These are phyloP conservation scores for Usnea hakonensis DNA, from an alignment of 495 filamentous ascomycete species.

Conservation along the genomic window DNA sequence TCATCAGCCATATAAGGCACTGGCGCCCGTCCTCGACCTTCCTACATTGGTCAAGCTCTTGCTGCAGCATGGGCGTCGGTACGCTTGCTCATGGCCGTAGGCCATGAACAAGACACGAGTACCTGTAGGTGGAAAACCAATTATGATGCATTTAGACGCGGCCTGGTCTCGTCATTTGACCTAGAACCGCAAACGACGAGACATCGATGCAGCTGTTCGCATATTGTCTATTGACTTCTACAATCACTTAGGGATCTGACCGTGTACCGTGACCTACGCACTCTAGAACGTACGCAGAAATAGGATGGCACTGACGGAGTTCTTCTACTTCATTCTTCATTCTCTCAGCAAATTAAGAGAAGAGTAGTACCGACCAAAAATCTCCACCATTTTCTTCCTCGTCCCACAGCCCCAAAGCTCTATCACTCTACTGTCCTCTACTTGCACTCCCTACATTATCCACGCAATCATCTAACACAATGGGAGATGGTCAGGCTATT, in stretches of 20 bases:
- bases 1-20: neutral
- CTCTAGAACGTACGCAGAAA: neutral
- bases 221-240: neutral
- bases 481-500: conserved; percentile 8
- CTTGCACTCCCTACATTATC: neutral
- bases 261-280: neutral
- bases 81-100: neutral
- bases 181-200: neutral
- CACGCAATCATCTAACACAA: neutral
- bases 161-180: neutral
- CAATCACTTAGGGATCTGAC: neutral
- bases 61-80: neutral
- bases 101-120: neutral
- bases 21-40: neutral
- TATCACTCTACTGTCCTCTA: neutral
- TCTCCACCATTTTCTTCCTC: neutral
- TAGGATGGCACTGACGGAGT: neutral
- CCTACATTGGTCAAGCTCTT: neutral
- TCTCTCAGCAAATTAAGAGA: neutral
- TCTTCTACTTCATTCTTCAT: neutral
- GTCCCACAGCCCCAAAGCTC: too few species aligned
- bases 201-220: neutral
- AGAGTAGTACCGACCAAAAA: neutral
- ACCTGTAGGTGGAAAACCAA: neutral
- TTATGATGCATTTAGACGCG: neutral